Conservation (phyloP, 306 rosid genomes). For the Cucumis cinereus region DNA sequence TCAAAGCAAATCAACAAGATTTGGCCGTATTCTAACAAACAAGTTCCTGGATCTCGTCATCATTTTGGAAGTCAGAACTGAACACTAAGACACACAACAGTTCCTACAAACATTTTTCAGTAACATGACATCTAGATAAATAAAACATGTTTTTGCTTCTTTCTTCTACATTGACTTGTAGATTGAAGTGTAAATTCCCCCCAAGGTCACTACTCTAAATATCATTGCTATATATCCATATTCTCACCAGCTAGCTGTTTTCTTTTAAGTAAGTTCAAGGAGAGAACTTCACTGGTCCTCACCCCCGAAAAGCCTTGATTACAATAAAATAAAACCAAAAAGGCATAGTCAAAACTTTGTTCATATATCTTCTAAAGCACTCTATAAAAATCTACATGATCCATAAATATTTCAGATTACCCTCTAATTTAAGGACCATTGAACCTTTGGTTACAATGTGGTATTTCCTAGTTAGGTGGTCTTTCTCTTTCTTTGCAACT, state of each 20-base stretch:
- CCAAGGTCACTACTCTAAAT: background rate
- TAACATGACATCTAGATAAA: background rate
- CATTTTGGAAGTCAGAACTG: background rate
- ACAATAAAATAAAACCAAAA: background rate
- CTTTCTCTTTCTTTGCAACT: conserved; percentile 75
- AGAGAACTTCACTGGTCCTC: background rate
- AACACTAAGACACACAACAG: background rate
- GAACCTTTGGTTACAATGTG: conserved; percentile 10
- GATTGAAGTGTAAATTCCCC: background rate
- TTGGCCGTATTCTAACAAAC: background rate
- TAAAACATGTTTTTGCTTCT: background rate
- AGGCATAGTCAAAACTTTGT: conserved; percentile 5
- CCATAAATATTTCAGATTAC: conserved; percentile 20
- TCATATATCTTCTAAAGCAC: background rate
- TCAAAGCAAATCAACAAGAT: background rate
- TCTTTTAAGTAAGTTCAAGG: background rate
- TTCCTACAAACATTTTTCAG: background rate
- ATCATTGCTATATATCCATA: background rate
- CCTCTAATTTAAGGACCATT: conserved; percentile 22
- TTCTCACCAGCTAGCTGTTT: background rate
- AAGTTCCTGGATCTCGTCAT: background rate
- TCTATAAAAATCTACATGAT: conserved; percentile 31
- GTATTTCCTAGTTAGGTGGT: conserved; percentile 33
- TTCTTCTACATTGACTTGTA: background rate
- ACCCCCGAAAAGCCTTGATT: background rate